A percentile compares a stretch with the other conserved stretches of the same genome.
Evolutionary conservation across 192 early-diverging fungal genomes (phyloP).

Genomic region (Podila epicladia): DNA sequence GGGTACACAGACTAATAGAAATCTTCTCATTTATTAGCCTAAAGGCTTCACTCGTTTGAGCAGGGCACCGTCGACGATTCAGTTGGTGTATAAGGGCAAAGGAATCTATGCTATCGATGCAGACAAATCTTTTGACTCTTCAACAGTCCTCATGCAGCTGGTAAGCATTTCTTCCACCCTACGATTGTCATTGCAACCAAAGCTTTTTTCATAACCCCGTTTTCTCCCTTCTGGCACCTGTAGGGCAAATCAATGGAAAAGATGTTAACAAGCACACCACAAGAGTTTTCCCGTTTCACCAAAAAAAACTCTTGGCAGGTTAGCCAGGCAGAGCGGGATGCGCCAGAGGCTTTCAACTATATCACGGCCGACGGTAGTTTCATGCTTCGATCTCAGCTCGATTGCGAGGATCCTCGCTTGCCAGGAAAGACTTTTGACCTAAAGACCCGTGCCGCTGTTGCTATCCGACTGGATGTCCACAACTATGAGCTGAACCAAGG

Average conservation of each 20-base stretch:
- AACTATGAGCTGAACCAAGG: conserved; percentile 76
- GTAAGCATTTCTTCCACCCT: conserved; percentile 39
- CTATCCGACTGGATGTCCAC: conserved; percentile 81
- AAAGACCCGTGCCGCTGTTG: conserved; percentile 87
- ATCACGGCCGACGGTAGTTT: conserved; percentile 67
- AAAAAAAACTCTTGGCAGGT: conserved; percentile 62
- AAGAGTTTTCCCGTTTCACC: conserved; percentile 75
- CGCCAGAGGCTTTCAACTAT: conserved; percentile 78
- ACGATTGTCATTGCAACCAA: not conserved
- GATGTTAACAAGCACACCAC: conserved; percentile 74
- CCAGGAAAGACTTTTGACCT: conserved; percentile 90
- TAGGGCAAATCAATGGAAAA: conserved; percentile 91
- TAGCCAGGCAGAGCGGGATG: conserved; percentile 45
- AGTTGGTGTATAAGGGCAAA: conserved; percentile 69
- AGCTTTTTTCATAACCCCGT: not conserved
- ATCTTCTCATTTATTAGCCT: conserved; percentile 35
- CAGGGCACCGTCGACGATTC: conserved; percentile 74
- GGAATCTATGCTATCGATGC: conserved; percentile 87
- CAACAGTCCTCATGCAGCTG: conserved; percentile 78
- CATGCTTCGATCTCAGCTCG: conserved; percentile 89
- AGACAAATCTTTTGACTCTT: conserved; percentile 80
- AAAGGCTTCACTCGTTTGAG: conserved; percentile 69
- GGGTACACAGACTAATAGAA: no score
- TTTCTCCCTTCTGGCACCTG: not conserved
- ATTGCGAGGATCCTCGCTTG: conserved; percentile 81